A percentile compares a stretch with the other conserved stretches of the same genome.
Conservation (phyloP, 176 grass and related monocot species). For the Oryza meridionalis region DNA sequence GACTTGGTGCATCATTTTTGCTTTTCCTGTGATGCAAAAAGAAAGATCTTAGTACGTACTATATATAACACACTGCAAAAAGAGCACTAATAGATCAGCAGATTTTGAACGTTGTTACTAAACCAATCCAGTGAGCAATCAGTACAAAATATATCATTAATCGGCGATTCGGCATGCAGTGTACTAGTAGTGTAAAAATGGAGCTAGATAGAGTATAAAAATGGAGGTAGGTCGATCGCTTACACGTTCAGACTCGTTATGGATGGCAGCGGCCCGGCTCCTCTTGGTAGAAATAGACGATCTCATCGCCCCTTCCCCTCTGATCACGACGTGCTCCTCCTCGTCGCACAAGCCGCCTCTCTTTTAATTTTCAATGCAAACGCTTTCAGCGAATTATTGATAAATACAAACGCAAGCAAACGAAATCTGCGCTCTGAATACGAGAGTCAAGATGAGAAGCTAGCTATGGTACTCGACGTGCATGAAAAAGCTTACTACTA, state of each 20-base stretch:
- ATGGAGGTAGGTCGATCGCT: conserved; percentile 49
- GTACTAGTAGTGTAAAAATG: neutral
- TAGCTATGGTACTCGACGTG: neutral
- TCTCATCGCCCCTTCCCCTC: conserved; percentile 40
- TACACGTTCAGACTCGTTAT: conserved; percentile 99
- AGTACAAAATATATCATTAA: neutral
- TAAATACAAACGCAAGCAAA: neutral
- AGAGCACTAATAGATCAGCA: neutral
- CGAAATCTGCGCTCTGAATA: neutral
- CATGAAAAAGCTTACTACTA: neutral
- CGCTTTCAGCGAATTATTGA: neutral
- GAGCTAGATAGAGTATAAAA: too few species aligned
- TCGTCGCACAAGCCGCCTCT: conserved; percentile 61
- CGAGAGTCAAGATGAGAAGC: neutral
- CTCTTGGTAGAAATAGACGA: conserved; percentile 68
- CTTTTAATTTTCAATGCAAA: conserved; percentile 44
- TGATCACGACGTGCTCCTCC: conserved; percentile 47
- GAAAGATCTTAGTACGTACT: too few species aligned
- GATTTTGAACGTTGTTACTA: too few species aligned
- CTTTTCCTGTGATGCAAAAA: neutral
- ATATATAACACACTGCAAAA: neutral
- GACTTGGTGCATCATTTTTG: neutral
- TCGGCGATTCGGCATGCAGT: neutral
- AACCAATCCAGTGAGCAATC: neutral
- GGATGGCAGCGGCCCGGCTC: conserved; percentile 69